A percentile compares a stretch with the other conserved stretches of the same genome.
phyloP scores from a whole-genome alignment of 2,329 filamentous ascomycete species.

The Canariomyces notabilis region DNA sequence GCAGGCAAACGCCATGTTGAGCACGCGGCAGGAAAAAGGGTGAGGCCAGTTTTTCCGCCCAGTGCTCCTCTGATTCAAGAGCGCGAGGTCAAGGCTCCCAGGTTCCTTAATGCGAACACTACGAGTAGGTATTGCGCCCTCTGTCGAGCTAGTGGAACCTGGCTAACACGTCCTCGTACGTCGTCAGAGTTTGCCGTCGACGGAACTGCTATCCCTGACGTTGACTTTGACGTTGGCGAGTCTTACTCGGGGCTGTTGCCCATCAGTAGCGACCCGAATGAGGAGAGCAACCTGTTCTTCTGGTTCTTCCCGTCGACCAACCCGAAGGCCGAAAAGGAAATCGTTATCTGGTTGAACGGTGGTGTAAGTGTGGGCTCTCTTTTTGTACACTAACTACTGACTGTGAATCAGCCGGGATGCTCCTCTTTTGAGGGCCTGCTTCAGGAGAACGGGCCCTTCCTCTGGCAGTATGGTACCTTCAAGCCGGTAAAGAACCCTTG shows the following conservation, averaged over 20 bases:
- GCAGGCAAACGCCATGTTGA: constrained; percentile 17
- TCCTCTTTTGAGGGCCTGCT: constrained; percentile 63
- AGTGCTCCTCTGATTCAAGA: not conserved
- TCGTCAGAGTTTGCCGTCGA: constrained; percentile 57
- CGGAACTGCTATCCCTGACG: constrained; percentile 60
- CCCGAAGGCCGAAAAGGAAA: constrained; percentile 47
- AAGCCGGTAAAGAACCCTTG: constrained; percentile 62
- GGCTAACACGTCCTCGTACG: not conserved
- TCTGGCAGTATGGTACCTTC: constrained; percentile 66
- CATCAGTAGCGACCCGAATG: constrained; percentile 45
- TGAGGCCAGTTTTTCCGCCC: not conserved
- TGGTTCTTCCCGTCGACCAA: constrained; percentile 62
- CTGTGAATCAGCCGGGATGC: constrained; percentile 43
- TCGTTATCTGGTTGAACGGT: constrained; percentile 59
- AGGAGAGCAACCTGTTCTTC: constrained; percentile 51
- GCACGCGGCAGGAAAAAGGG: constrained; percentile 10
- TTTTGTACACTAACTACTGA: not conserved
- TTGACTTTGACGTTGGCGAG: constrained; percentile 63
- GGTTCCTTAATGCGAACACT: constrained; percentile 27
- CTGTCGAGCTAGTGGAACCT: not conserved
- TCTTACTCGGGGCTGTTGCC: constrained; percentile 60
- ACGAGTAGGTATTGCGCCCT: constrained; percentile 15
- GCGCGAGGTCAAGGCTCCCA: constrained; percentile 2
- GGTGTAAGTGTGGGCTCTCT: constrained; percentile 34
- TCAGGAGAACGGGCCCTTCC: constrained; percentile 71